A percentile compares a stretch with the other conserved stretches of the same genome.
These are phyloP conservation scores for Saccharomyces eubayanus DNA, from an alignment of 805 yeast species.

Conservation along the genomic window DNA sequence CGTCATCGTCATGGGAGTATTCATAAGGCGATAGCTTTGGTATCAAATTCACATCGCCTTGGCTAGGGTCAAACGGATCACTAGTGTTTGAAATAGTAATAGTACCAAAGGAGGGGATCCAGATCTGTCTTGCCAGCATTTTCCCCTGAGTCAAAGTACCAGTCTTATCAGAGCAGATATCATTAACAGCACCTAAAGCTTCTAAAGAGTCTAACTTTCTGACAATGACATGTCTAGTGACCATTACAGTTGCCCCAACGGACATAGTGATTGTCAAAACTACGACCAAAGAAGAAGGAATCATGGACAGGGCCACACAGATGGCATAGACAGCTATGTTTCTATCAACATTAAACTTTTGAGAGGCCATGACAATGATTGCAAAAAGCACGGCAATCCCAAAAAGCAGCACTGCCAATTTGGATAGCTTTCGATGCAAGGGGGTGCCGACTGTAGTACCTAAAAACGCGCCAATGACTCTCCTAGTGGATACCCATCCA, in stretches of 20 bases:
- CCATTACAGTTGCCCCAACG: slow-evolving; percentile 93
- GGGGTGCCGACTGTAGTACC: slow-evolving; percentile 81
- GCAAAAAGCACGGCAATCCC: slow-evolving; percentile 78
- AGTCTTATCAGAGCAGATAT: slow-evolving; percentile 86
- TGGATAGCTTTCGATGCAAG: slow-evolving; percentile 62
- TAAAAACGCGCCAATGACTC: slow-evolving; percentile 56
- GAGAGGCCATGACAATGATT: slow-evolving; percentile 79
- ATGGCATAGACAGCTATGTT: slow-evolving; percentile 86
- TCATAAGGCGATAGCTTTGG: slow-evolving; percentile 50
- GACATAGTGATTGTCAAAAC: slow-evolving; percentile 96
- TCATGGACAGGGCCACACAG: slow-evolving; percentile 95
- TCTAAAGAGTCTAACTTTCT: slow-evolving; percentile 89
- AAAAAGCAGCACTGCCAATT: slow-evolving; percentile 66
- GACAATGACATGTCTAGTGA: slow-evolving; percentile 85
- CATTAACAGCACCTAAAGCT: slow-evolving; percentile 89
- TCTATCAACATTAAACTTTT: slow-evolving; percentile 59
- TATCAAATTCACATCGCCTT: slow-evolving; percentile 77
- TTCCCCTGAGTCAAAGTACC: slow-evolving; percentile 86
- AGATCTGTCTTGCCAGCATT: slow-evolving; percentile 77
- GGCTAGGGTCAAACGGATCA: slow-evolving; percentile 88
- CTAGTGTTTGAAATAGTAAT: slow-evolving; percentile 54
- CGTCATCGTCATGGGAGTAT: slow-evolving; percentile 22
- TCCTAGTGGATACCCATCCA: slow-evolving; percentile 36
- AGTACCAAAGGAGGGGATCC: slow-evolving; percentile 74
- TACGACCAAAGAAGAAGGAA: slow-evolving; percentile 96